Conservation (phyloP, 306 rosid genomes). For the Macrotyloma uniflorum region DNA sequence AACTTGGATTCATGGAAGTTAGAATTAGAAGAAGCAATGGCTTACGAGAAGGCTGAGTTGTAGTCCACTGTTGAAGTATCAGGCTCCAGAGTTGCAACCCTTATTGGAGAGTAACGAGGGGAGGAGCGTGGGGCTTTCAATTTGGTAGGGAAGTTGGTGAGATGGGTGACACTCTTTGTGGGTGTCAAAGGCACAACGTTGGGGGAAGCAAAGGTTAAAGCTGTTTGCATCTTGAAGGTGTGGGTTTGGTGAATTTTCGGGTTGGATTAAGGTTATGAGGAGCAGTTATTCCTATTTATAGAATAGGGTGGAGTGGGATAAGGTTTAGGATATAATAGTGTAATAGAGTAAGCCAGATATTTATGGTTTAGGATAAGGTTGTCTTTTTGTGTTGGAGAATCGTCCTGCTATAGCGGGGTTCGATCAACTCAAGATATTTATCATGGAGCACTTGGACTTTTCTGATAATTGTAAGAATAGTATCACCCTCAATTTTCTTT, state of each 20-base stretch:
- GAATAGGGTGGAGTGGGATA: background rate
- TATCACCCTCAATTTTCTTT: background rate
- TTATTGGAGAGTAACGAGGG: slow-evolving; percentile 41
- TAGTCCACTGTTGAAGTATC: slow-evolving; percentile 59
- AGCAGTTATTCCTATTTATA: slow-evolving; percentile 38
- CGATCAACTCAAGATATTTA: slow-evolving; percentile 42
- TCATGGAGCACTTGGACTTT: slow-evolving; percentile 42
- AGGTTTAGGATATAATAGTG: background rate
- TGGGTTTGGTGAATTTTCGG: slow-evolving; percentile 8
- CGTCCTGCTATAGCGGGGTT: slow-evolving; percentile 8
- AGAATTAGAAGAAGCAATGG: background rate
- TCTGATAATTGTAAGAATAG: background rate
- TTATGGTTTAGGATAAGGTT: slow-evolving; percentile 54
- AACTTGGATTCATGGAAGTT: background rate
- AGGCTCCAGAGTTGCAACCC: slow-evolving; percentile 29
- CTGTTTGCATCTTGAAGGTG: slow-evolving; percentile 57
- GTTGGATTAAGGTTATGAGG: background rate
- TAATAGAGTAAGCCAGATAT: slow-evolving; percentile 37
- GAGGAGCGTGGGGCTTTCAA: slow-evolving; percentile 33
- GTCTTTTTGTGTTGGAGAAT: slow-evolving; percentile 5
- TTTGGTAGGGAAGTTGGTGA: slow-evolving; percentile 40
- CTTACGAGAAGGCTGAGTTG: slow-evolving; percentile 61
- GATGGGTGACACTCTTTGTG: slow-evolving; percentile 38
- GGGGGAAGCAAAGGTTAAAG: slow-evolving; percentile 49
- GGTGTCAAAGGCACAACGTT: slow-evolving; percentile 53